Base-by-base conservation (phyloP, 2,329 filamentous ascomycete genomes). In the Mollisia scopiformis region DNA sequence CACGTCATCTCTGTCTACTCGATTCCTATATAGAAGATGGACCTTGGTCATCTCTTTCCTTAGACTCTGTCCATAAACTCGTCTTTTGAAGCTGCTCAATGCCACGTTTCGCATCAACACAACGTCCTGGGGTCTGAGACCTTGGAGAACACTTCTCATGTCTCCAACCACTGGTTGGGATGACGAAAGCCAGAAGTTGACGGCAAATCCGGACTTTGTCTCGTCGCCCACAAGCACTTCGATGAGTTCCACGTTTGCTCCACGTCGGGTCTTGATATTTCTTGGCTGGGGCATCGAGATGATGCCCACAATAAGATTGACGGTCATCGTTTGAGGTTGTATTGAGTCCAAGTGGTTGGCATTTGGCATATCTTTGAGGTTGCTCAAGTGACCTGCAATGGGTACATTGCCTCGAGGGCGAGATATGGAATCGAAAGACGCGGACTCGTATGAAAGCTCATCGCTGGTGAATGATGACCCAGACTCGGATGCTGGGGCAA, bases 211-310 rank as follows among this genome's bases (percentile, higher is more conserved):
- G 0, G 91, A 85, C 65, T 83, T 85, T 0, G 93, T 96, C 55
- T 97, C 91, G 73, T 98, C 94, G 5, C 91, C 93, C 1, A 97
- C 86, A 1, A 93, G 79, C 2, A 95, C 75, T 74, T 96, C 92
- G 41, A 94, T 78, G 2, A 96, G 81, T 6, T 90, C 84, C 55
- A 88, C 81, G 6, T 80, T 79, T 11, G 77, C 75, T 27, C 88
- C 85, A 77, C 84, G 88, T 39, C 84, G 82, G 0, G 93, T 91
- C 30, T 80, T 84, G 21, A 97, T 85, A 2, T 82, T 82, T 25
- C 90, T 86, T 1, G 89, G 82, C 37, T 87, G 82, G 0, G 88
- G 82, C 52, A 92, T 82, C 13, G 89, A 87, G 63, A 96, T 88
- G 50, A 97, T 80, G 2, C 89, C 91, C 11, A 88, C 91, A n/a